Evolutionary conservation across 2,329 filamentous ascomycete genomes (phyloP).

Genomic region (Fusarium drepaniforme): DNA sequence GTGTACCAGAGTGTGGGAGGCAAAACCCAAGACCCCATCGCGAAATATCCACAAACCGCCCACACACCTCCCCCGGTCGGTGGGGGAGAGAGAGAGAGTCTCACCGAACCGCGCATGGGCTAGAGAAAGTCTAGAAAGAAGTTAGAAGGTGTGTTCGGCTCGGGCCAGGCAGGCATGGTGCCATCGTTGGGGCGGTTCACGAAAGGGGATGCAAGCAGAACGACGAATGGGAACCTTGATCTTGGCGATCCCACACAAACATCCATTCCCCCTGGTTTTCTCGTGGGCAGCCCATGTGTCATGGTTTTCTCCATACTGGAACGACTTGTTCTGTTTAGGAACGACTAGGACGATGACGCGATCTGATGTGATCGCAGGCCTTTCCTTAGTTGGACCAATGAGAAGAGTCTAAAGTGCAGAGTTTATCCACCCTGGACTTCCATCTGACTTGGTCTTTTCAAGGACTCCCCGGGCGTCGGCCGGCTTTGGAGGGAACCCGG

Average conservation of each 20-base stretch:
- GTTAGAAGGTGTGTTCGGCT: constrained; percentile 34
- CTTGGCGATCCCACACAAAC: background rate
- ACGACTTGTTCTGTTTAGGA: constrained; percentile 15
- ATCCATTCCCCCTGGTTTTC: background rate
- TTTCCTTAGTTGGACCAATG: constrained; percentile 31
- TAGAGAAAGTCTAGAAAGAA: constrained; percentile 38
- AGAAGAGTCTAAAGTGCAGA: background rate
- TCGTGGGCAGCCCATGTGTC: constrained; percentile 37
- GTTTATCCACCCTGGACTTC: constrained; percentile 32
- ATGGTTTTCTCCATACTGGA: constrained; percentile 23
- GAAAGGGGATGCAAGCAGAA: constrained; percentile 8
- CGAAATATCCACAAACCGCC: background rate
- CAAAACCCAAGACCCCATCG: constrained; percentile 21
- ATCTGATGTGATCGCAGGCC: constrained; percentile 44
- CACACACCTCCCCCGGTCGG: background rate
- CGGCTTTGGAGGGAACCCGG: constrained; percentile 20
- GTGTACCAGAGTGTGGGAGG: constrained; percentile 13
- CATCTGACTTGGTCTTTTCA: constrained; percentile 9
- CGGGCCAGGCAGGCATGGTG: constrained; percentile 30
- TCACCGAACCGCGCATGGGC: background rate
- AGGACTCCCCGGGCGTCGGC: constrained; percentile 26
- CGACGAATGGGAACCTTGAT: constrained; percentile 30
- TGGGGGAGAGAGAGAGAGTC: background rate
- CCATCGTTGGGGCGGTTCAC: constrained; percentile 18
- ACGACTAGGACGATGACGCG: constrained; percentile 46